Conservation (phyloP, 192 early-diverging fungal genomes). For the Podila verticillata region DNA sequence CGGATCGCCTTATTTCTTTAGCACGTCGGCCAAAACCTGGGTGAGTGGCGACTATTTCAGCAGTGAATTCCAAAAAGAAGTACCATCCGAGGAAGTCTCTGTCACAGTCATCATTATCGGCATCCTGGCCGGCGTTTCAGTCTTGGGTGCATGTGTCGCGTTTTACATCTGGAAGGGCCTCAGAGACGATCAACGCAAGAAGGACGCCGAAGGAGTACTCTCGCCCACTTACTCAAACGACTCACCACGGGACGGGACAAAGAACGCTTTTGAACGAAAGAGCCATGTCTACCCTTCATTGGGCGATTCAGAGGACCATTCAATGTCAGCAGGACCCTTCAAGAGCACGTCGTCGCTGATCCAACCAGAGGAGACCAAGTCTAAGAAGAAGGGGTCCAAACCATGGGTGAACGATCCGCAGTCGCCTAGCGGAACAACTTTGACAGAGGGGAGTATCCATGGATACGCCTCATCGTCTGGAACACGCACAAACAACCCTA, state of each 20-base stretch:
- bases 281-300: background rate
- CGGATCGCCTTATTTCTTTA: constrained; percentile 11
- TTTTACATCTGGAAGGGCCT: constrained; percentile 34
- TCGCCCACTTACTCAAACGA: background rate
- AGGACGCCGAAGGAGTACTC: constrained; percentile 1
- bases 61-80: background rate
- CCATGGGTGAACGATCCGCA: constrained; percentile 22
- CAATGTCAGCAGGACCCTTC: constrained; percentile 33
- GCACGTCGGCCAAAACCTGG: constrained; percentile 16
- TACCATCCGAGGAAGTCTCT: background rate
- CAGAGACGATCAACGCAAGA: constrained; percentile 6
- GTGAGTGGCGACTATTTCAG: constrained; percentile 14
- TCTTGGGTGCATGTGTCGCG: constrained; percentile 17
- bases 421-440: constrained; percentile 35
- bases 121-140: constrained; percentile 19
- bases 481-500: background rate
- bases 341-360: constrained; percentile 38
- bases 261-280: constrained; percentile 8
- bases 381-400: constrained; percentile 9
- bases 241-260: background rate
- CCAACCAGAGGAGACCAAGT: constrained; percentile 9
- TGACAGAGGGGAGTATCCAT: constrained; percentile 32
- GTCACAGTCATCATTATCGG: constrained; percentile 16
- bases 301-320: constrained; percentile 17
- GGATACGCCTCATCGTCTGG: constrained; percentile 33